These are phyloP conservation scores for Favolaschia claudopus DNA, from an alignment of 768 basidiomycete species.

Conservation along the genomic window DNA sequence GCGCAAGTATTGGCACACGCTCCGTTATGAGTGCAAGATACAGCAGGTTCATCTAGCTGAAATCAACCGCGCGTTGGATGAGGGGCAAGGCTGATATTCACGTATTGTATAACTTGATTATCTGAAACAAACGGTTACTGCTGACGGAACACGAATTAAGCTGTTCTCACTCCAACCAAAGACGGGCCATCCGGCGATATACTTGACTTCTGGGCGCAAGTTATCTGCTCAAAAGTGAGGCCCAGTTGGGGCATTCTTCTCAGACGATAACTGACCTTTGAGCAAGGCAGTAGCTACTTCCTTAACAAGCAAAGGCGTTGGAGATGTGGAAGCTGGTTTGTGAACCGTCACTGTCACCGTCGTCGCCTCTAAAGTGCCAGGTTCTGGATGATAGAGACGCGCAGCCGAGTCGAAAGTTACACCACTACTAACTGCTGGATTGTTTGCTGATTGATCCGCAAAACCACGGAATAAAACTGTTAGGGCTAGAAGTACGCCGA, in stretches of 20 bases:
- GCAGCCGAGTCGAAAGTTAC: too few species aligned
- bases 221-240: background rate
- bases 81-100: background rate
- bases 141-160: background rate
- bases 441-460: too few species aligned
- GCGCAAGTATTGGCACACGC: background rate
- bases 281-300: background rate
- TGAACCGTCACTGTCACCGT: background rate
- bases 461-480: too few species aligned
- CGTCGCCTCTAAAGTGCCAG: too few species aligned
- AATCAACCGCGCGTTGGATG: background rate
- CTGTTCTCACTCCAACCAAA: background rate
- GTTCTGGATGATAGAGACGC: too few species aligned
- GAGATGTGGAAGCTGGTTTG: background rate
- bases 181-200: constrained; percentile 3
- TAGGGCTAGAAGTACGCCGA: too few species aligned
- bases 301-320: background rate
- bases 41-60: background rate
- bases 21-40: background rate
- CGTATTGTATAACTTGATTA: constrained; percentile 7
- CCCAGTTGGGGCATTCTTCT: background rate
- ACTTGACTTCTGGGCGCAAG: constrained; percentile 2
- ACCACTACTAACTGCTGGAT: too few species aligned
- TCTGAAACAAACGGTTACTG: background rate
- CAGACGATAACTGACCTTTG: background rate